Evolutionary conservation across 257 asterid genomes (phyloP).

Genomic region (Primulina huaijiensis): DNA sequence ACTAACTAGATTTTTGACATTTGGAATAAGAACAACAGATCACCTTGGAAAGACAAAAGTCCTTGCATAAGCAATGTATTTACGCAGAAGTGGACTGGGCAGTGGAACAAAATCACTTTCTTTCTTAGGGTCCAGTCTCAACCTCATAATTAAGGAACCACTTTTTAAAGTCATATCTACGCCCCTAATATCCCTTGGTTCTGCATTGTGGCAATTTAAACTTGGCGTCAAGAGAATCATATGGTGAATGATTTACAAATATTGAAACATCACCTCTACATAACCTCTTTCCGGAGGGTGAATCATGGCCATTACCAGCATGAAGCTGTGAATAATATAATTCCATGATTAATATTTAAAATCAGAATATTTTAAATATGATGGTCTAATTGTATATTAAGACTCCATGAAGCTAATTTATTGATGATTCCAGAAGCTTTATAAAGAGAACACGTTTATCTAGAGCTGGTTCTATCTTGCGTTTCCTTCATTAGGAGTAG

Average conservation of each 20-base stretch:
- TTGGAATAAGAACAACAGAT: conserved; percentile 27
- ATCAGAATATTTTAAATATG: conserved; percentile 16
- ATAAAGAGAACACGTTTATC: not conserved
- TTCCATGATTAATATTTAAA: conserved; percentile 14
- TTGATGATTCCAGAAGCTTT: conserved; percentile 16
- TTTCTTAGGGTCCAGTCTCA: conserved; percentile 76
- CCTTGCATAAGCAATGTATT: conserved; percentile 93
- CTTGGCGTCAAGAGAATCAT: conserved; percentile 27
- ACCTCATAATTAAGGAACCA: conserved; percentile 63
- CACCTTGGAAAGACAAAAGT: conserved; percentile 81
- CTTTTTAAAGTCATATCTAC: conserved; percentile 42
- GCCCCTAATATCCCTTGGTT: conserved; percentile 40
- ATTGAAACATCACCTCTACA: conserved; percentile 54
- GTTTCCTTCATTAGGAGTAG: conserved; percentile 9
- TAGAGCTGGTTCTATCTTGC: conserved; percentile 2
- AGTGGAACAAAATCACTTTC: conserved; percentile 85
- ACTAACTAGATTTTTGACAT: conserved; percentile 14
- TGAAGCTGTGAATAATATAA: conserved; percentile 70
- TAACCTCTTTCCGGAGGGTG: conserved; percentile 68
- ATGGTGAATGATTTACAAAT: conserved; percentile 11
- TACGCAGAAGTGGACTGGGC: conserved; percentile 90
- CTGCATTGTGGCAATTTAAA: conserved; percentile 42
- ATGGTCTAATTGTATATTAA: conserved; percentile 19
- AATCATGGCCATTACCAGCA: conserved; percentile 62
- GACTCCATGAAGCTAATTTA: conserved; percentile 1